Evolutionary conservation across 768 basidiomycete genomes (phyloP).

Genomic region (Candolleomyces efflorescens): DNA sequence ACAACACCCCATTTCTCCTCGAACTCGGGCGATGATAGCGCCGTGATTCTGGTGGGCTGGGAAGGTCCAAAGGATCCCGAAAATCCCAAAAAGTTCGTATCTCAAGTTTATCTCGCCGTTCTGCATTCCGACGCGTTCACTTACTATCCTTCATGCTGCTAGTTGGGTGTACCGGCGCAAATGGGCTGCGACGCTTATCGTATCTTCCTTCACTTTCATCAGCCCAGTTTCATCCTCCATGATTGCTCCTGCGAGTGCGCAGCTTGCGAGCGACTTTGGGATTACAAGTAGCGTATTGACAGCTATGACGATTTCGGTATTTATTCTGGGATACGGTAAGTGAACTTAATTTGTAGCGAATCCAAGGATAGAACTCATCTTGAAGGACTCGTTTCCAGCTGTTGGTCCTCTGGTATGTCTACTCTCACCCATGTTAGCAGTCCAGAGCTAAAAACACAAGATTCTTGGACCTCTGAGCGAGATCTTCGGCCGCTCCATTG

Average conservation of each 20-base stretch:
- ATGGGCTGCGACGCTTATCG: slow-evolving; percentile 62
- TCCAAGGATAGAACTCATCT: background rate
- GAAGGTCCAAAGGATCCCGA: too few species aligned
- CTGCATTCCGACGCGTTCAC: too few species aligned
- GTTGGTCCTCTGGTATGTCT: slow-evolving; percentile 43
- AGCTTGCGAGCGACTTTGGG: slow-evolving; percentile 50
- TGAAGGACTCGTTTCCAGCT: slow-evolving; percentile 27
- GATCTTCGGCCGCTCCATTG: slow-evolving; percentile 60
- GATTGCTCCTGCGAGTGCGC: slow-evolving; percentile 58
- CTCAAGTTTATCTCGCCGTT: too few species aligned
- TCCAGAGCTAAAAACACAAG: slow-evolving; percentile 15
- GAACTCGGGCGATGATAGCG: too few species aligned
- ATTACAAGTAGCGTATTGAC: slow-evolving; percentile 45
- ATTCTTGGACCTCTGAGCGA: slow-evolving; percentile 64
- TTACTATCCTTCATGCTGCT: too few species aligned
- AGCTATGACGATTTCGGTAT: slow-evolving; percentile 56
- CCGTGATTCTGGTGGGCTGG: too few species aligned
- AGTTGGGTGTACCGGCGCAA: slow-evolving; percentile 58
- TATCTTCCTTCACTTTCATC: slow-evolving; percentile 67
- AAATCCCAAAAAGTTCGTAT: too few species aligned
- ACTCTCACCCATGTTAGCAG: background rate
- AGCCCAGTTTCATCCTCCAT: slow-evolving; percentile 69
- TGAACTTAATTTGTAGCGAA: background rate
- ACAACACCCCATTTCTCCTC: too few species aligned
- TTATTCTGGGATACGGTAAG: slow-evolving; percentile 53